A percentile compares a stretch with the other conserved stretches of the same genome.
phyloP scores from a whole-genome alignment of 1,284 basidiomycete genomes.

The Psilocybe mexicana region DNA sequence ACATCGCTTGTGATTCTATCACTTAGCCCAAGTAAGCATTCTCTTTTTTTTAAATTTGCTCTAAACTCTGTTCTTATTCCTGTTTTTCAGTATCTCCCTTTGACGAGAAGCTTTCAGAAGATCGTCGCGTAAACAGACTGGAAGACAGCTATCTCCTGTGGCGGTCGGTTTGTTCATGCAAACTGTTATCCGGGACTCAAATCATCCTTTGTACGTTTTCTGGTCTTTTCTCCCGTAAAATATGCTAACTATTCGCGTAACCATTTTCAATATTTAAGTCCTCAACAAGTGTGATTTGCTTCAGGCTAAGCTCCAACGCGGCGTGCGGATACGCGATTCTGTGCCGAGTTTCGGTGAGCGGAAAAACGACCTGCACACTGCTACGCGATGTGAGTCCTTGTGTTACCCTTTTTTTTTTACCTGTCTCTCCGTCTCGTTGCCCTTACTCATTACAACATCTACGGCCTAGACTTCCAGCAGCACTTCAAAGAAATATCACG shows the following conservation, averaged over 20 bases:
- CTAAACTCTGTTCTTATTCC: not conserved
- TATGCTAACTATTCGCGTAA: not conserved
- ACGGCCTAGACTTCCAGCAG: constrained; percentile 57
- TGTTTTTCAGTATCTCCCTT: constrained; percentile 60
- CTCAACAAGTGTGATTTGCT: constrained; percentile 72
- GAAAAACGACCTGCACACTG: constrained; percentile 55
- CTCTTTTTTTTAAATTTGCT: not conserved
- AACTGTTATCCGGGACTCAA: constrained; percentile 60
- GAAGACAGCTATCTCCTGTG: constrained; percentile 75
- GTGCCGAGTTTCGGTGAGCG: constrained; percentile 64
- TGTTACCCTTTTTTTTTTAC: not conserved
- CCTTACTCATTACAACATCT: not conserved
- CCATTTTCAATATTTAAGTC: constrained; percentile 33
- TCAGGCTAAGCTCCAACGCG: constrained; percentile 62
- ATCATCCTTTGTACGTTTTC: constrained; percentile 49
- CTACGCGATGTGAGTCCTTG: constrained; percentile 54
- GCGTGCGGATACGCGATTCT: constrained; percentile 58
- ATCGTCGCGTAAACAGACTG: constrained; percentile 64
- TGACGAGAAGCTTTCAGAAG: constrained; percentile 71
- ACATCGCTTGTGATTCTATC: constrained; percentile 1
- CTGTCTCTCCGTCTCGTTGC: not conserved
- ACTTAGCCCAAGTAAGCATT: constrained; percentile 32
- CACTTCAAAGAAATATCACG: constrained; percentile 67
- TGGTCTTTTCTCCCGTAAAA: not conserved
- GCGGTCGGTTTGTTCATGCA: constrained; percentile 65